Evolutionary conservation across 495 filamentous ascomycete species (phyloP).

Genomic region (Neurospora sp.): DNA sequence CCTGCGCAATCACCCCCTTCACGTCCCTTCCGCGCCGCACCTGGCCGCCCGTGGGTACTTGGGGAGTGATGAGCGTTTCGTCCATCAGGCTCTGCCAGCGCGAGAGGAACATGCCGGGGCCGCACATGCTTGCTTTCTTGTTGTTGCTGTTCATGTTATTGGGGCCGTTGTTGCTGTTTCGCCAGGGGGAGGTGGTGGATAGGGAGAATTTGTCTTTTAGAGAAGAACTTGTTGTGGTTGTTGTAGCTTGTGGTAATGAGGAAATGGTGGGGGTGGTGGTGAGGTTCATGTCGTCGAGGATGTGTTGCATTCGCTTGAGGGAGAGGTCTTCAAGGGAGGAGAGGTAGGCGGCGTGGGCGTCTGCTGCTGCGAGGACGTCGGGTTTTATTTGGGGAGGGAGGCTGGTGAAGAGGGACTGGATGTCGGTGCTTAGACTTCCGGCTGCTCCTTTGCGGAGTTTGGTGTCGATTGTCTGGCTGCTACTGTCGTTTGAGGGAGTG

Average conservation of each 20-base stretch:
- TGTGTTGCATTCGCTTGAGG: slow-evolving; percentile 32
- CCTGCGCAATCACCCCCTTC: slow-evolving; percentile 37
- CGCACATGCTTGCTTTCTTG: slow-evolving; percentile 25
- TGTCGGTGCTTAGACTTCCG: slow-evolving; percentile 31
- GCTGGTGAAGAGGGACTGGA: slow-evolving; percentile 35
- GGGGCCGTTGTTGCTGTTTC: neutral
- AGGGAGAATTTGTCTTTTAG: neutral
- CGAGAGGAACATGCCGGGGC: slow-evolving; percentile 53
- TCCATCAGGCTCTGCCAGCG: slow-evolving; percentile 57
- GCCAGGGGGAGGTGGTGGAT: neutral
- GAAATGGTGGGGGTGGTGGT: neutral
- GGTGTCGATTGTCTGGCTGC: neutral
- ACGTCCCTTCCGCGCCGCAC: slow-evolving; percentile 43
- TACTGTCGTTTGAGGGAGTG: neutral
- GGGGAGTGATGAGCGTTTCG: slow-evolving; percentile 47
- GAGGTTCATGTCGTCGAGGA: slow-evolving; percentile 23
- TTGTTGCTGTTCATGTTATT: neutral
- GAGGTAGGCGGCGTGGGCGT: slow-evolving; percentile 47
- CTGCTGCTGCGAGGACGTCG: slow-evolving; percentile 30
- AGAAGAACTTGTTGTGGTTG: neutral
- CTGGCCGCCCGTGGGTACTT: slow-evolving; percentile 22
- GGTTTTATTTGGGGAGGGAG: slow-evolving; percentile 30
- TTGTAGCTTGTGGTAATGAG: neutral
- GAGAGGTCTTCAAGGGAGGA: slow-evolving; percentile 37
- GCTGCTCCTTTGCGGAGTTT: slow-evolving; percentile 15